Evolutionary conservation across 1,139 yeast genomes (phyloP).

Genomic region (Lodderomyces elongisporus): DNA sequence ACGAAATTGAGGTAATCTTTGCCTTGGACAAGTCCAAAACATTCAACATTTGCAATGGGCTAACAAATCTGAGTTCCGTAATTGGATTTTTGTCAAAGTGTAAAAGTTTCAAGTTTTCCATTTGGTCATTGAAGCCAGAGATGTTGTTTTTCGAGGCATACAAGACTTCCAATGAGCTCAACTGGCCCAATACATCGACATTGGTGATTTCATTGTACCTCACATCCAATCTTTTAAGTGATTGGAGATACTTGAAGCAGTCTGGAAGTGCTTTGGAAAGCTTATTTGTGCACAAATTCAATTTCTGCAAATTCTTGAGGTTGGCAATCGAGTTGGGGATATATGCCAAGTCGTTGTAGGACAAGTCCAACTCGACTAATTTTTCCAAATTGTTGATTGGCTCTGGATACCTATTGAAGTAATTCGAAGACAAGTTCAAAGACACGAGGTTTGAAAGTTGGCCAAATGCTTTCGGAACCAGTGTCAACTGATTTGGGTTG

Average conservation of each 20-base stretch:
- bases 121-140: conserved; percentile 60
- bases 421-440: conserved; percentile 78
- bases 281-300: conserved; percentile 72
- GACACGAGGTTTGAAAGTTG: conserved; percentile 51
- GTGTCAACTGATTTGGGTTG: conserved; percentile 67
- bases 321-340: conserved; percentile 63
- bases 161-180: conserved; percentile 66
- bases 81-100: conserved; percentile 67
- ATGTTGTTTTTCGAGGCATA: conserved; percentile 76
- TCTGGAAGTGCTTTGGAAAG: conserved; percentile 54
- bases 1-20: conserved; percentile 69
- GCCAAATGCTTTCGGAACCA: conserved; percentile 61
- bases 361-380: conserved; percentile 67
- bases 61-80: conserved; percentile 63
- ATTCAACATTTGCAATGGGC: conserved; percentile 56
- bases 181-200: conserved; percentile 57
- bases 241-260: conserved; percentile 46
- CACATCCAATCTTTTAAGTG: conserved; percentile 72
- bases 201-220: conserved; percentile 67
- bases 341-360: conserved; percentile 65
- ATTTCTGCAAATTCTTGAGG: conserved; percentile 55
- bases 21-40: conserved; percentile 78
- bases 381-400: conserved; percentile 58
- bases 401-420: conserved; percentile 63
- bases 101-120: conserved; percentile 51